Conservation (phyloP, 257 asterid genomes). For the Solanum gracilifrons region DNA sequence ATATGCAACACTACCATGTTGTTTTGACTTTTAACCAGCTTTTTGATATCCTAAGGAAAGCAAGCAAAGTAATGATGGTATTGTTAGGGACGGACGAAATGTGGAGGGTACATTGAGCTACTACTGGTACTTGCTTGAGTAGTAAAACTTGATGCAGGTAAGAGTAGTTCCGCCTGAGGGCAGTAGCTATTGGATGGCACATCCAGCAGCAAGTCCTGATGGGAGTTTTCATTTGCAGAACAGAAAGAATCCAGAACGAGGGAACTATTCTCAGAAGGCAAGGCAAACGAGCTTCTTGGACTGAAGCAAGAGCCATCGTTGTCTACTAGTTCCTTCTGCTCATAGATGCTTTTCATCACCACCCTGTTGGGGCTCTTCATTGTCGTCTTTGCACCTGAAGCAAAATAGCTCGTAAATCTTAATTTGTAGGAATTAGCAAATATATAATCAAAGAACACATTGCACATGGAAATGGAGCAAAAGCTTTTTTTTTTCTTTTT, state of each 20-base stretch:
- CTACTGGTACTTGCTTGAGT: slow-evolving; percentile 57
- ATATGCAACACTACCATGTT: background rate
- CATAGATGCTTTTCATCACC: slow-evolving; percentile 21
- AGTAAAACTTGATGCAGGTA: slow-evolving; percentile 31
- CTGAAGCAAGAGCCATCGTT: slow-evolving; percentile 31
- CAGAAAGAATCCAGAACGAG: slow-evolving; percentile 34
- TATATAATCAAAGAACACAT: background rate
- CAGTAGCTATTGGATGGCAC: slow-evolving; percentile 55
- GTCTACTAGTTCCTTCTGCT: slow-evolving; percentile 32
- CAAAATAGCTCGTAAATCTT: background rate
- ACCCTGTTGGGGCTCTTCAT: slow-evolving; percentile 48
- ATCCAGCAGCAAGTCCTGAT: slow-evolving; percentile 62
- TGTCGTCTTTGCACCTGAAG: slow-evolving; percentile 43
- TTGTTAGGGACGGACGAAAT: slow-evolving; percentile 22
- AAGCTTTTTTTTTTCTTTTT: background rate
- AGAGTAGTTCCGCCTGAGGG: slow-evolving; percentile 78
- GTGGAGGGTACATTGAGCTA: slow-evolving; percentile 40
- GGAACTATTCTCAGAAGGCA: slow-evolving; percentile 43
- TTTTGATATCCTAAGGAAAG: background rate
- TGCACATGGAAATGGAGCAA: background rate
- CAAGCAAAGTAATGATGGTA: background rate
- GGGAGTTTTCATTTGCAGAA: slow-evolving; percentile 32
- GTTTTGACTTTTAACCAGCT: background rate
- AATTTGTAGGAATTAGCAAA: background rate
- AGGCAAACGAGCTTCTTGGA: slow-evolving; percentile 38